Conservation (phyloP, 2,329 filamentous ascomycete genomes). For the Phaeosphaeriaceae sp. region DNA sequence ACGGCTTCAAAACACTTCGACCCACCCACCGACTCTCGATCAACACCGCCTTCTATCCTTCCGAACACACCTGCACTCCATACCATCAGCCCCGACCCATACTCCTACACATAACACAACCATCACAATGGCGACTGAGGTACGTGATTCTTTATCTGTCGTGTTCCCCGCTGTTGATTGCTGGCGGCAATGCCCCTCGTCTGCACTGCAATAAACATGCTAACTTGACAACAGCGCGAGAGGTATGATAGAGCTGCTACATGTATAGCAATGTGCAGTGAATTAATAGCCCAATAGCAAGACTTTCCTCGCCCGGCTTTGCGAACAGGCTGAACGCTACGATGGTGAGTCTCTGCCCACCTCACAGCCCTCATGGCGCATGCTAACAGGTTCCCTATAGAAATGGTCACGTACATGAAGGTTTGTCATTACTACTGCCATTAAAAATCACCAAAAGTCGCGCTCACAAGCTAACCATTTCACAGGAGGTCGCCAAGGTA, state of each 20-base stretch:
- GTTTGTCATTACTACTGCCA: constrained; percentile 52
- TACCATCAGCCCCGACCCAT: constrained; percentile 18
- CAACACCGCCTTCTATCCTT: constrained; percentile 33
- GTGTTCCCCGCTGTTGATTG: constrained; percentile 42
- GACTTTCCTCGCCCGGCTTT: constrained; percentile 99
- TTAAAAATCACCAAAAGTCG: background rate
- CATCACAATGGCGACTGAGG: constrained; percentile 67
- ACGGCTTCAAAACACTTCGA: constrained; percentile 34
- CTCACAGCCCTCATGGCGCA: constrained; percentile 20
- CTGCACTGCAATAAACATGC: constrained; percentile 42
- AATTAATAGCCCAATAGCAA: constrained; percentile 60
- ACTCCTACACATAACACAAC: constrained; percentile 22
- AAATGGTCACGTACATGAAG: constrained; percentile 99
- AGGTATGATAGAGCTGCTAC: constrained; percentile 48
- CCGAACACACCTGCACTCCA: constrained; percentile 29
- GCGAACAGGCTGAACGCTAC: constrained; percentile 99
- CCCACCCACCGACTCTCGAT: constrained; percentile 30
- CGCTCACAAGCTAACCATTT: constrained; percentile 43
- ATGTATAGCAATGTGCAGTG: constrained; percentile 12
- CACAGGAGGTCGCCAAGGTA: constrained; percentile 92
- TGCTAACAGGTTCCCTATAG: constrained; percentile 53
- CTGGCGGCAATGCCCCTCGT: constrained; percentile 48
- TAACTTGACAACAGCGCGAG: constrained; percentile 55
- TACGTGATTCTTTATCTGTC: constrained; percentile 55
- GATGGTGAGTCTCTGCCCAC: constrained; percentile 70